phyloP scores from a whole-genome alignment of 140 eudicot genomes.

The Anethum foeniculum region DNA sequence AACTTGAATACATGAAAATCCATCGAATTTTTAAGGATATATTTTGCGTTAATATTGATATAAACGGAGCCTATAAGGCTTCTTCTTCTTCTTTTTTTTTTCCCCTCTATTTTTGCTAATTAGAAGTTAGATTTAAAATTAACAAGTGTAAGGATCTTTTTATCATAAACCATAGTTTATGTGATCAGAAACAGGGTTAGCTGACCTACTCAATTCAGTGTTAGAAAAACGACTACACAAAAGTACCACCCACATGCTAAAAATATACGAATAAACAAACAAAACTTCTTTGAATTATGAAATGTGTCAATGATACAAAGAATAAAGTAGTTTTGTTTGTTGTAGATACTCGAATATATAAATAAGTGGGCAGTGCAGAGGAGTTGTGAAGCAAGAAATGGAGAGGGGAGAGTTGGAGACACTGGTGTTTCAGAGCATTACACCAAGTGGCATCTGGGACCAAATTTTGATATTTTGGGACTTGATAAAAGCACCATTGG shows the following conservation, averaged over 20 bases:
- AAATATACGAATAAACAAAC: neutral
- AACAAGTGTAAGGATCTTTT: too few species aligned
- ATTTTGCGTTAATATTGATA: too few species aligned
- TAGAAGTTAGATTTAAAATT: too few species aligned
- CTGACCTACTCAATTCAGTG: neutral
- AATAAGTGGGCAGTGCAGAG: constrained; percentile 67
- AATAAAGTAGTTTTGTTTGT: neutral
- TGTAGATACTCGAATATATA: constrained; percentile 9
- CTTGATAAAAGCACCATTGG: constrained; percentile 52
- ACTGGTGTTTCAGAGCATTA: neutral
- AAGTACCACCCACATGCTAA: neutral
- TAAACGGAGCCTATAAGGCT: too few species aligned
- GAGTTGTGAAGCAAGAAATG: constrained; percentile 21
- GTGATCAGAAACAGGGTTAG: neutral
- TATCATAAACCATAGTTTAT: too few species aligned
- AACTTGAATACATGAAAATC: too few species aligned
- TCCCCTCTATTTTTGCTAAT: too few species aligned
- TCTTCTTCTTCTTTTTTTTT: too few species aligned
- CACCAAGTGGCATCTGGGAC: constrained; percentile 12
- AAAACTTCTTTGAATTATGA: neutral
- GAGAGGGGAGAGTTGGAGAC: constrained; percentile 16
- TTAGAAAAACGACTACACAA: neutral
- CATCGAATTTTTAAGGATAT: too few species aligned
- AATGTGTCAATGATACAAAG: neutral
- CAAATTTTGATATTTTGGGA: constrained; percentile 52